These are phyloP conservation scores for Colletotrichum musicola DNA, from an alignment of 2,329 filamentous ascomycete species.

Conservation along the genomic window DNA sequence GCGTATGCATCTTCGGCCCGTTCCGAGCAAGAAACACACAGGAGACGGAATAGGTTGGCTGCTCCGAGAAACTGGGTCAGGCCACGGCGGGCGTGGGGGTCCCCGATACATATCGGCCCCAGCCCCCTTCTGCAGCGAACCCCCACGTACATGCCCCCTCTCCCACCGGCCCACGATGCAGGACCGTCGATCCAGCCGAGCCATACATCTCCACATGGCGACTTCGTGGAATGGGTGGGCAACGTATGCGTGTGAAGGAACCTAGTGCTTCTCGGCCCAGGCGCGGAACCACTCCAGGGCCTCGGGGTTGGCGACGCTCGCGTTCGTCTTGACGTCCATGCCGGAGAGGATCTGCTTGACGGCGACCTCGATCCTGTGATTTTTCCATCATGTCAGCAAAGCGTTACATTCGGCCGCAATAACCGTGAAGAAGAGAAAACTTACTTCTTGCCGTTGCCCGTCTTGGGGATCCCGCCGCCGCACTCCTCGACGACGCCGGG, in stretches of 20 bases:
- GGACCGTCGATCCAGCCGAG: neutral
- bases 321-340: conserved; percentile 86
- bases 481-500: conserved; percentile 86
- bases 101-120: neutral
- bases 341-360: conserved; percentile 97
- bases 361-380: conserved; percentile 83
- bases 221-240: too few relatives aligned
- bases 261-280: conserved; percentile 73
- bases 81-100: conserved; percentile 6
- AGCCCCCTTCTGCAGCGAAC: neutral
- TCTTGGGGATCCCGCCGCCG: conserved; percentile 85
- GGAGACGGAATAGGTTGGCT: conserved; percentile 1
- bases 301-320: conserved; percentile 91
- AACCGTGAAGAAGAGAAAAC: conserved; percentile 43
- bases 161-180: conserved; percentile 1
- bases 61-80: neutral
- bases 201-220: neutral
- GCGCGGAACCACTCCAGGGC: conserved; percentile 88
- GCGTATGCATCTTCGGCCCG: conserved; percentile 19
- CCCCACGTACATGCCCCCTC: conserved; percentile 12
- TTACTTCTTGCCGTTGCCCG: conserved; percentile 95
- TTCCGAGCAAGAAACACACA: conserved; percentile 6
- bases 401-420: neutral
- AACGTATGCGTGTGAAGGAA: neutral
- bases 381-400: neutral